These are phyloP conservation scores for Alternaria sp. DNA, from an alignment of 2,329 filamentous ascomycete species.

Conservation along the genomic window DNA sequence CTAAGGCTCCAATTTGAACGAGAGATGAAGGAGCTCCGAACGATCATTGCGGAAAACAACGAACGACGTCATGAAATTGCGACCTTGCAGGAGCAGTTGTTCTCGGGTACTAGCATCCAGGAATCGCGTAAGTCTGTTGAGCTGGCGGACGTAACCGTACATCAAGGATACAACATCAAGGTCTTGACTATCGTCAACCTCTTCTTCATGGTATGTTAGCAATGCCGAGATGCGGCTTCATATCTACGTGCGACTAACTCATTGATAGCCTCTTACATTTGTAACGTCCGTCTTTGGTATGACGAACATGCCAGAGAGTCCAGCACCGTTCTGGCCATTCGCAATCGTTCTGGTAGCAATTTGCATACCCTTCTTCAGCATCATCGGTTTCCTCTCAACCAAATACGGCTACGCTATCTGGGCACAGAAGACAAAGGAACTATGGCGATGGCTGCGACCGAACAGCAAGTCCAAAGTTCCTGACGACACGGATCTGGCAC, in stretches of 20 bases:
- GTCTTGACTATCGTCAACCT: conserved; percentile 66
- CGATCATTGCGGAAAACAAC: conserved; percentile 61
- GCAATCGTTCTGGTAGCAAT: conserved; percentile 53
- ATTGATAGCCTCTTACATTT: conserved; percentile 62
- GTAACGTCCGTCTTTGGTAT: conserved; percentile 67
- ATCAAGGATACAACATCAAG: conserved; percentile 70
- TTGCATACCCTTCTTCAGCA: conserved; percentile 57
- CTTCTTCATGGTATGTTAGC: conserved; percentile 59
- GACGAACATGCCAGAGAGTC: conserved; percentile 55
- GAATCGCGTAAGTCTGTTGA: conserved; percentile 69
- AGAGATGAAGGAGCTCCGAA: conserved; percentile 60
- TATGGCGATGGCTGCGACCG: conserved; percentile 39
- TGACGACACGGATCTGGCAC: conserved; percentile 16
- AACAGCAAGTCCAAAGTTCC: conserved; percentile 17
- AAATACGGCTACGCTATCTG: conserved; percentile 51
- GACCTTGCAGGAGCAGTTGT: conserved; percentile 68
- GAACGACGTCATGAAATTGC: conserved; percentile 64
- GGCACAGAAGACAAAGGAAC: conserved; percentile 39
- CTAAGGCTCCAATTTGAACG: conserved; percentile 61
- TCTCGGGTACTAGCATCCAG: conserved; percentile 69
- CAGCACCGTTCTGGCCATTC: conserved; percentile 50
- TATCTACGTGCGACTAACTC: neutral
- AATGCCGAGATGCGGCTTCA: neutral
- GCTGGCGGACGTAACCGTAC: conserved; percentile 58
- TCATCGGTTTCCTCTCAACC: conserved; percentile 56